A percentile compares a stretch with the other conserved stretches of the same genome.
These are phyloP conservation scores for Tricholoma furcatifolium DNA, from an alignment of 768 basidiomycete genomes.

Conservation along the genomic window DNA sequence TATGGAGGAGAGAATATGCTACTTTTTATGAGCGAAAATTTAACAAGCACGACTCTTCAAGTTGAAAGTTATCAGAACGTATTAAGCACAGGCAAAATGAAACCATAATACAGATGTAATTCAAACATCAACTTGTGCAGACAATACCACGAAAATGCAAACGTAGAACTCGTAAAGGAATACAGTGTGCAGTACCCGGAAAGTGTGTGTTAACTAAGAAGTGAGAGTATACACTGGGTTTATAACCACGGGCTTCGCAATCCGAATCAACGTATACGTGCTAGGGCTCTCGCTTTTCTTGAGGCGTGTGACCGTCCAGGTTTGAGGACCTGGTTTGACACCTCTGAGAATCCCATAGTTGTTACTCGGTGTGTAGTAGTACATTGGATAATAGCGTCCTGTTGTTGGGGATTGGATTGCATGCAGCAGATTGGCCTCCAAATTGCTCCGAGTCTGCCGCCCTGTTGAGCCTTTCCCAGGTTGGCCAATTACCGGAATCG, in stretches of 20 bases:
- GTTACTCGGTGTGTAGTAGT: background rate
- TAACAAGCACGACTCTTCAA: no score
- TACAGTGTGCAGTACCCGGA: no score
- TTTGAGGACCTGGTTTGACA: background rate
- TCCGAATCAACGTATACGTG: background rate
- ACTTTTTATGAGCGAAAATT: no score
- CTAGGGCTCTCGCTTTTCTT: background rate
- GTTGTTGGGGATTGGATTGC: background rate
- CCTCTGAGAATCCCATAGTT: background rate
- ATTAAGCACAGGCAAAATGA: no score
- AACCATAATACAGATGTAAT: no score
- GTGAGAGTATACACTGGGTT: background rate
- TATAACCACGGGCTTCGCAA: background rate
- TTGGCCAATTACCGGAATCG: background rate
- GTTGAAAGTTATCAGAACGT: no score
- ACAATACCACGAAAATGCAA: no score
- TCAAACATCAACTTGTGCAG: no score
- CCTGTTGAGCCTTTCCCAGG: no score
- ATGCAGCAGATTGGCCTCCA: background rate
- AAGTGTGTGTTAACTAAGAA: no score
- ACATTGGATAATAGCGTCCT: background rate
- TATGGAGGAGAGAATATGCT: no score
- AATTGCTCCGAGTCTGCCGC: background rate
- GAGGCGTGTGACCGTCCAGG: background rate
- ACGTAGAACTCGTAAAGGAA: no score